Conservation (phyloP, 352 stramenopile genomes). For the Phytopythium mirpurense region DNA sequence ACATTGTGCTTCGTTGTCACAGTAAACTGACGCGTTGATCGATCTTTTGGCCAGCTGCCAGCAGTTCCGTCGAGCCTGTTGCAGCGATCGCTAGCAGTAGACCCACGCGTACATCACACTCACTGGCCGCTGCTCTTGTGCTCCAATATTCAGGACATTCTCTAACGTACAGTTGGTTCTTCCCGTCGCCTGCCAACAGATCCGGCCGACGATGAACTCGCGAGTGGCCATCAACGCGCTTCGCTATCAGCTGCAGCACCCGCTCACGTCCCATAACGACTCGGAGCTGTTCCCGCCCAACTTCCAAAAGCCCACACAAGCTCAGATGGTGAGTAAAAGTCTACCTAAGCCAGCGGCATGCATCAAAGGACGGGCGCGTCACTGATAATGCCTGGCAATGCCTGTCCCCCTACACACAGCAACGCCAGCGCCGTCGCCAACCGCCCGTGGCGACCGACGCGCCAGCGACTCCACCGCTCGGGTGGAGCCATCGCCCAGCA, state of each 20-base stretch:
- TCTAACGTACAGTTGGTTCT: no score
- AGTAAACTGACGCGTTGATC: not conserved
- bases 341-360: no score
- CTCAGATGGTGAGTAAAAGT: slow-evolving; percentile 29
- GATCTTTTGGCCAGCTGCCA: slow-evolving; percentile 24
- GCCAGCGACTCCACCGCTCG: not conserved
- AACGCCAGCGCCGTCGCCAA: slow-evolving; percentile 1
- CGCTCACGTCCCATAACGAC: slow-evolving; percentile 74
- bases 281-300: slow-evolving; percentile 39
- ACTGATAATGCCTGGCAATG: slow-evolving; percentile 1
- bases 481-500: not conserved
- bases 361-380: not conserved
- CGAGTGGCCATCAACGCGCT: slow-evolving; percentile 61
- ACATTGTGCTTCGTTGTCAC: no score
- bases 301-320: slow-evolving; percentile 43
- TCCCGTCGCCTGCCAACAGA: no score
- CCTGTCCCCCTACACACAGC: not conserved
- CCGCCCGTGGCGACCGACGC: not conserved
- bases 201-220: slow-evolving; percentile 33
- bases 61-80: slow-evolving; percentile 48
- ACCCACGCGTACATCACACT: slow-evolving; percentile 15
- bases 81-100: slow-evolving; percentile 37
- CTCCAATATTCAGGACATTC: no score
- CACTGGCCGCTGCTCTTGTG: no score
- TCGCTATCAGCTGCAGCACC: slow-evolving; percentile 72